phyloP scores from a whole-genome alignment of 192 early-diverging fungal genomes.

The Mortierella antarctica region DNA sequence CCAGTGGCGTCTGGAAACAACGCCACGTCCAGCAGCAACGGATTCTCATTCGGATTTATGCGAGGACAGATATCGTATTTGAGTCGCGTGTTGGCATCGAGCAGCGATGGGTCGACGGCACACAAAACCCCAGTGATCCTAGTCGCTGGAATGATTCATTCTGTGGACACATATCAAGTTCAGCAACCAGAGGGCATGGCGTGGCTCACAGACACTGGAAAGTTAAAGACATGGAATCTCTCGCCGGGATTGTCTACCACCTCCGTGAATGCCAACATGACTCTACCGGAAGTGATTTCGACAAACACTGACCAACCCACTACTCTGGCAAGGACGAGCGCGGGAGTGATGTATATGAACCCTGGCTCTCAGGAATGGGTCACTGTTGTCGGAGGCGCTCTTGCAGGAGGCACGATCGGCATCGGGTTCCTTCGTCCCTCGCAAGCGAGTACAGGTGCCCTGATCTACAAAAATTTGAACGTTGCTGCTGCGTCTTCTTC shows the following conservation, averaged over 20 bases:
- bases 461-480: conserved; percentile 10
- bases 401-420: conserved; percentile 20
- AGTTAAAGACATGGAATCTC: conserved; percentile 30
- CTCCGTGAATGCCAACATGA: neutral
- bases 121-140: conserved; percentile 8
- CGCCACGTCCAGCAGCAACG: neutral
- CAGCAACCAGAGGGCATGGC: conserved; percentile 22
- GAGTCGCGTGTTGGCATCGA: conserved; percentile 24
- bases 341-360: conserved; percentile 39
- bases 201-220: conserved; percentile 25
- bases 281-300: neutral
- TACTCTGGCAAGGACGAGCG: conserved; percentile 5
- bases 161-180: conserved; percentile 35
- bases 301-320: neutral
- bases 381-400: conserved; percentile 29
- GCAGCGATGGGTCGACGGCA: neutral
- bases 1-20: neutral
- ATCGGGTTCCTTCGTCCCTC: conserved; percentile 25
- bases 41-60: conserved; percentile 25
- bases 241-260: conserved; percentile 7
- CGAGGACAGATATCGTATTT: conserved; percentile 36
- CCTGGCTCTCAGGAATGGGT: conserved; percentile 17
- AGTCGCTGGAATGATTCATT: conserved; percentile 30
- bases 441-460: neutral
- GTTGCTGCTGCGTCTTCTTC: neutral